These are phyloP conservation scores for Chamaecyparis obtusa DNA, from an alignment of 75 land plant genomes.

Conservation along the genomic window DNA sequence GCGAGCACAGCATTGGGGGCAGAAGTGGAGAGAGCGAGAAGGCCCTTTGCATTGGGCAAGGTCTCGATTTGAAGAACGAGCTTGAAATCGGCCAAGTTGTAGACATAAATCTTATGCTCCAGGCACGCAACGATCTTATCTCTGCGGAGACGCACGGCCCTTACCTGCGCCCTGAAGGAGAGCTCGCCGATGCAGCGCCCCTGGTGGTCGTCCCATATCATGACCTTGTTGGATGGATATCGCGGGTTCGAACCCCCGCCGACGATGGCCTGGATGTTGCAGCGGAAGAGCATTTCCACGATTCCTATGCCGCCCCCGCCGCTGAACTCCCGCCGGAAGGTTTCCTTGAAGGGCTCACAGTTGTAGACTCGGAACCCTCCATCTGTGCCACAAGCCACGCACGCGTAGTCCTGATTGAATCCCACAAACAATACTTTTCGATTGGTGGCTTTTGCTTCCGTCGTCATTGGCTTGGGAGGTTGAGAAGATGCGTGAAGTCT, in stretches of 20 bases:
- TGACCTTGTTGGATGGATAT: conserved; percentile 68
- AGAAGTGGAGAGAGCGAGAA: conserved; percentile 52
- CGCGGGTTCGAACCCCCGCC: conserved; percentile 63
- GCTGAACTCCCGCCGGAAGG: conserved; percentile 47
- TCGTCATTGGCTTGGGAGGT: background rate
- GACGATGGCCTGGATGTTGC: conserved; percentile 66
- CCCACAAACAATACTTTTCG: conserved; percentile 30
- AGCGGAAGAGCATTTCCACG: conserved; percentile 74
- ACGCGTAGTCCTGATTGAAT: conserved; percentile 86
- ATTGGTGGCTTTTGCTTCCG: background rate
- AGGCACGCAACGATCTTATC: conserved; percentile 60
- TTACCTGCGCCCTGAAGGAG: conserved; percentile 58
- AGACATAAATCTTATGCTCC: conserved; percentile 70
- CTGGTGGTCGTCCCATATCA: conserved; percentile 85
- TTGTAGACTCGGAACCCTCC: conserved; percentile 79
- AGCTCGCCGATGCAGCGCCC: conserved; percentile 76
- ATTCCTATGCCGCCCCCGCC: conserved; percentile 35
- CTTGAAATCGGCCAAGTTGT: conserved; percentile 65
- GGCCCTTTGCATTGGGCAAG: conserved; percentile 63
- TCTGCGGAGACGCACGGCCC: conserved; percentile 49
- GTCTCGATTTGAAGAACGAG: conserved; percentile 69
- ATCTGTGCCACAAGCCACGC: conserved; percentile 76
- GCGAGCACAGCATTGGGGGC: conserved; percentile 42
- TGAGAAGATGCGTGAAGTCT: background rate
- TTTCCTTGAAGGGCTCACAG: conserved; percentile 78